Base-by-base conservation (phyloP, 1,139 yeast genomes). In the Candida mesenterica region DNA sequence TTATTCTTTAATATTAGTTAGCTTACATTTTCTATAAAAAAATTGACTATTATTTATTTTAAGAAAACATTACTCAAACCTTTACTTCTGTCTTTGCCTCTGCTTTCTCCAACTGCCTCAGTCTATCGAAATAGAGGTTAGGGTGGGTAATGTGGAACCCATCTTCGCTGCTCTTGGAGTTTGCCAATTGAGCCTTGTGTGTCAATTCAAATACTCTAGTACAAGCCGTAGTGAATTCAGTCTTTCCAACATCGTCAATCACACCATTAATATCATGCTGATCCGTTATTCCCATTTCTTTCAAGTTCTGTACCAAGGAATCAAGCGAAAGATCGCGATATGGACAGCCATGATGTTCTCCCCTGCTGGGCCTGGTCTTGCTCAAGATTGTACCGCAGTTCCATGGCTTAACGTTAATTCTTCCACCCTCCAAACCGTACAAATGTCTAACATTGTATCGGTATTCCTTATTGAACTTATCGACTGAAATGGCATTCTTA, bases 281-380 rank as follows among this genome's bases (percentile, higher is more conserved):
- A 40, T 85, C 92, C 5, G 64, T 69, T 30, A 92, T 67, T 0
- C 95, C 95, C 83, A 89, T 77, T 14, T 68, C 73, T 29, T 62
- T 62, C 45, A 92, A 66, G 41, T 79, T 76, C 4, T 54, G 49
- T 2, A 73, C 66, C 36, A 92, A 67, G 33, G 75, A 71, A 31
- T 86, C 94, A 12, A 76, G 57, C 13, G 76, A 66, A 50, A 86
- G 67, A 49, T 86, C 92, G 39, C 95, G 70, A 61, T 86, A 92
- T 3, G 97, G 97, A 61, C 97, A 90, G 3, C 98, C 98, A 55
- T 92, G 97, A 44, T 63, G 75, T 52, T 89, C 95, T 25, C 75
- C 77, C 33, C 79, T 74, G 14, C 73, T 73, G 0, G 96, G 95
- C 40, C 79, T 71, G 5, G 92, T 88, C 46, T 82, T 79, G 23